phyloP scores from a whole-genome alignment of 371 early-diverging fungal species.

The Entomophthora muscae region DNA sequence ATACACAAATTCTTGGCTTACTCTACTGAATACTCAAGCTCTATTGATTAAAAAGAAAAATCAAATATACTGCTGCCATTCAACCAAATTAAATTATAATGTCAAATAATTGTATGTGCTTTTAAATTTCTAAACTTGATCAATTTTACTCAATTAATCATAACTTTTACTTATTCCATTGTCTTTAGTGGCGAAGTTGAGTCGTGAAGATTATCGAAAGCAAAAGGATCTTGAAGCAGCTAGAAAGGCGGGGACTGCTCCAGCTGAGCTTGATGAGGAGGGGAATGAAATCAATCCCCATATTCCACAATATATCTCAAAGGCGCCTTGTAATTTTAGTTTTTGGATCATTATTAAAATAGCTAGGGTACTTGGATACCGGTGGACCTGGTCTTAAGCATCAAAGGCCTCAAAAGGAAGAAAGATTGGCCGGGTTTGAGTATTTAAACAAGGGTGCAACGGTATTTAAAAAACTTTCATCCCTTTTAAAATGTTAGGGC shows the following conservation, averaged over 20 bases:
- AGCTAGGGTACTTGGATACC: conserved; percentile 69
- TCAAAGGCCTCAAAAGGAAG: conserved; percentile 29
- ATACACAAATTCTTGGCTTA: too few species aligned
- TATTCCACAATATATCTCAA: conserved; percentile 89
- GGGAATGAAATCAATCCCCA: conserved; percentile 97
- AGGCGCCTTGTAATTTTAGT: conserved; percentile 62
- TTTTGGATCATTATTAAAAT: neutral
- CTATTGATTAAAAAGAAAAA: too few species aligned
- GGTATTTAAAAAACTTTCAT: neutral
- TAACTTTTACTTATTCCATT: too few species aligned
- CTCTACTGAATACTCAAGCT: too few species aligned
- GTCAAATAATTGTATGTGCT: too few species aligned
- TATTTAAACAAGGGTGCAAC: neutral
- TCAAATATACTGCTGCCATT: too few species aligned
- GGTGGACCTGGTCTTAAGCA: conserved; percentile 78
- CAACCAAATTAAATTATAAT: too few species aligned
- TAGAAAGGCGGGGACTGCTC: conserved; percentile 77
- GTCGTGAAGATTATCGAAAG: conserved; percentile 68
- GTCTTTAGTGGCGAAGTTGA: conserved; percentile 27
- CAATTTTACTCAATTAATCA: too few species aligned
- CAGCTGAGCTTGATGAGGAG: conserved; percentile 75
- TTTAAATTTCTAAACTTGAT: too few species aligned
- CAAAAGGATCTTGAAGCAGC: conserved; percentile 79
- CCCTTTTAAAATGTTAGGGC: conserved; percentile 20
- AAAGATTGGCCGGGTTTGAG: conserved; percentile 10